Evolutionary conservation across 202 grass and related monocot species (phyloP), one percentile per base, ranked within the genome.

Genomic region (Panicum hallii): DNA sequence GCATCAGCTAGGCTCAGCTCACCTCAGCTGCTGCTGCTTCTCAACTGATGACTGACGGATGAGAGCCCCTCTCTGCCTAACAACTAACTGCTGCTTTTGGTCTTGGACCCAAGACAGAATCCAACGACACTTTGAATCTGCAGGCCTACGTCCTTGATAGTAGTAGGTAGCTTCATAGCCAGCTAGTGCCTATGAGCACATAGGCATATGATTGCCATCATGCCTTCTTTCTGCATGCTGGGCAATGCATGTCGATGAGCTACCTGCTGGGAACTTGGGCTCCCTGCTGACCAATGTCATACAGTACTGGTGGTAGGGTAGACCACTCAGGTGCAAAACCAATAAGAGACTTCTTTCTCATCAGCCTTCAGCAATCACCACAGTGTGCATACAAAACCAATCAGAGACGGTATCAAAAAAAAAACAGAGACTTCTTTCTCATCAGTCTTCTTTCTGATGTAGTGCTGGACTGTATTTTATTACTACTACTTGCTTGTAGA

Each of bases 181-280:
- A 28, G 9, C 60, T 63, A 63, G 57, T 57, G 58, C 58, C 60
- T 63, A 63, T 30, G 23, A 34, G 43, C 20, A 34, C 13, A 50
- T 32, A 72, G 69, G 49, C 57, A 83, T 87, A 78, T 79, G 61
- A 63, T 79, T 79, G 14, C 73, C 88, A 87, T 83, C 34, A 63
- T 83, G 79, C 53, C 89, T 83, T 90, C 84, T 84, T 86, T 86
- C 85, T 84, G 80, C 53, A 63, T 69, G 75, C 44, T 63, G 84
- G 77, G 77, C 87, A 70, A 70, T 70, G 79, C 64, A 69, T 81
- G 77, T 55, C 64, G 23, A 11, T 68, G 9, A 23, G 2, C 6
- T 19, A 52, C 26, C 60, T 63, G 49, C 78, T 70, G n/a, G 64
- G 64, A 70, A 81, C 64, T 81, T 81, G 78, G n/a, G 11, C 19